Conservation (phyloP, 805 yeast genomes). For the Wickerhamiella azymoides region DNA sequence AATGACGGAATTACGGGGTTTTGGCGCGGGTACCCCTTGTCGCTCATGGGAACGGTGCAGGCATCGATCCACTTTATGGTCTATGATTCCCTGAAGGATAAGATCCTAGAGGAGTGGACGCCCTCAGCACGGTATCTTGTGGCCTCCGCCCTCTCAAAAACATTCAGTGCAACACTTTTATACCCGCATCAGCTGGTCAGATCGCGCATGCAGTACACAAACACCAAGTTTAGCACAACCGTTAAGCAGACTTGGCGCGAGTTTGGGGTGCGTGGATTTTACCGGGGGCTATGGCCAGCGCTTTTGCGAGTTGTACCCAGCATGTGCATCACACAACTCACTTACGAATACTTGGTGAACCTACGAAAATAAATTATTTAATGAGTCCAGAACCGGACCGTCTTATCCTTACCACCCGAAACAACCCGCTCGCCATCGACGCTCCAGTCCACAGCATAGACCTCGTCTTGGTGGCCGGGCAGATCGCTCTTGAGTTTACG, state of each 20-base stretch:
- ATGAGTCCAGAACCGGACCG: slow-evolving; percentile 82
- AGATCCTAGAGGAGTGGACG: slow-evolving; percentile 9
- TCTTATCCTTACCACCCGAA: slow-evolving; percentile 96
- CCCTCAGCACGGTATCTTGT: slow-evolving; percentile 43
- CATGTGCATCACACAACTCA: slow-evolving; percentile 77
- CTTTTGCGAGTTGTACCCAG: slow-evolving; percentile 78
- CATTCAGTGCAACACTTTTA: slow-evolving; percentile 48
- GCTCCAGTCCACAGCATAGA: slow-evolving; percentile 96
- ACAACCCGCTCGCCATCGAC: slow-evolving; percentile 85
- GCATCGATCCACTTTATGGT: slow-evolving; percentile 79
- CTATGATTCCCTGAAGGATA: slow-evolving; percentile 60
- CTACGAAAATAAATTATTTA: slow-evolving; percentile 8
- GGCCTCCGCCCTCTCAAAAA: slow-evolving; percentile 56
- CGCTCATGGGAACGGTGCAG: slow-evolving; percentile 72
- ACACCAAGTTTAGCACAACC: slow-evolving; percentile 25
- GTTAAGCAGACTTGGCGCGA: slow-evolving; percentile 28
- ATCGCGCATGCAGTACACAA: slow-evolving; percentile 48
- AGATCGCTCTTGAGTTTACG: slow-evolving; percentile 73
- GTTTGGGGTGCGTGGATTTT: slow-evolving; percentile 58
- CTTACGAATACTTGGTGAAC: slow-evolving; percentile 46
- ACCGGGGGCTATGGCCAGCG: slow-evolving; percentile 72
- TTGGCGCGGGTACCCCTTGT: slow-evolving; percentile 63
- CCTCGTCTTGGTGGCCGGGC: slow-evolving; percentile 95
- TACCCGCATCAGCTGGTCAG: slow-evolving; percentile 79
- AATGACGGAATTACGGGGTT: slow-evolving; percentile 49